Conservation (phyloP, 768 basidiomycete species). For the Mrakia blollopis region DNA sequence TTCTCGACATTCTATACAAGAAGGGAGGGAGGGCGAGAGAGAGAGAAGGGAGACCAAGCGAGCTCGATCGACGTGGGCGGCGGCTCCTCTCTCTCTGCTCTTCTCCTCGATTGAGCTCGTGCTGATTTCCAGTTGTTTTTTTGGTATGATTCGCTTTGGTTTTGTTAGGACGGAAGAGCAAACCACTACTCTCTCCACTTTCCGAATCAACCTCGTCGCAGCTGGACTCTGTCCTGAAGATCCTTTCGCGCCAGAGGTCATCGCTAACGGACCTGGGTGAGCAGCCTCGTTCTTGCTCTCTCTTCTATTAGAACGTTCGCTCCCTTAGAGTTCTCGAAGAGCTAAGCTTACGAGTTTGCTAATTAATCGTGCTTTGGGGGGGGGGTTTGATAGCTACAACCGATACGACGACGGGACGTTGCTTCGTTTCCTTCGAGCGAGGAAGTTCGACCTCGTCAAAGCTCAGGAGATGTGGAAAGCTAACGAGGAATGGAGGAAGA, state of each 20-base stretch:
- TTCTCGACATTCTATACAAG: neutral
- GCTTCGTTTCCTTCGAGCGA: conserved; percentile 74
- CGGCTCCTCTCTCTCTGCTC: conserved; percentile 42
- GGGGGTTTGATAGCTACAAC: conserved; percentile 33
- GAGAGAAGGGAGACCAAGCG: neutral
- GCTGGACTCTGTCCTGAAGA: conserved; percentile 41
- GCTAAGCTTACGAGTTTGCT: too few relatives aligned
- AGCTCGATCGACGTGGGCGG: conserved; percentile 8
- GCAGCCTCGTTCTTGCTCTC: neutral
- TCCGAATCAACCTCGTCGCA: conserved; percentile 59
- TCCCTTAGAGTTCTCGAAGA: too few relatives aligned
- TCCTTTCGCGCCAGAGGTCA: conserved; percentile 29
- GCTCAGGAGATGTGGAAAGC: conserved; percentile 77
- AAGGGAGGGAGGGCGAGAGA: neutral
- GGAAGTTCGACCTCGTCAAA: conserved; percentile 79
- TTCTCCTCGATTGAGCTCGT: neutral
- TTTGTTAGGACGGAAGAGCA: conserved; percentile 44
- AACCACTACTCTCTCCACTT: conserved; percentile 60
- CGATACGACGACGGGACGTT: conserved; percentile 46
- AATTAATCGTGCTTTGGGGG: too few relatives aligned
- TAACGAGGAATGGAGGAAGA: conserved; percentile 84
- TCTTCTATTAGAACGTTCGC: too few relatives aligned
- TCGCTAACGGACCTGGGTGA: conserved; percentile 30
- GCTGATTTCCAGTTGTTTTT: neutral
- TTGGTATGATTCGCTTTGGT: conserved; percentile 34